Evolutionary conservation across 306 rosid species (phyloP), one percentile per base, ranked within the genome.

Genomic region (Cicer pinnatifidum): DNA sequence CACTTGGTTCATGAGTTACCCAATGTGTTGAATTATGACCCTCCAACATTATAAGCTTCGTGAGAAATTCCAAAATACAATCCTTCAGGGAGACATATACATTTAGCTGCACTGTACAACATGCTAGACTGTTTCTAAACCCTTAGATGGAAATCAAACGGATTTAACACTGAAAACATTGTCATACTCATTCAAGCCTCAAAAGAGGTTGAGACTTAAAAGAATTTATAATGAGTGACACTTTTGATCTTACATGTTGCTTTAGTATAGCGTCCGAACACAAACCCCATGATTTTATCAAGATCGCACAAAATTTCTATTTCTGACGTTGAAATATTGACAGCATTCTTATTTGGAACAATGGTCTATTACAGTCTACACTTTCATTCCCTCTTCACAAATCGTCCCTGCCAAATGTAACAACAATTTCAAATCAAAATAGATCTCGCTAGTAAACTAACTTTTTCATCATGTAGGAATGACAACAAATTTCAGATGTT

Each of bases 371-470:
- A 67, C 35, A 50, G 11, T 45, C 66, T 40, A 51, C 67, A 50
- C 61, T 69, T 75, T 88, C 91, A 87, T 76, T 80, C 80, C 77
- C 90, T 87, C 88, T 88, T 94, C 86, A 90, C 99, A 59, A 94
- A 94, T 52, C 99, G 91, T 65, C 99, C 99, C 97, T 94, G 86
- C 84, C 78, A 40, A 60, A 71, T 15, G 41, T 33, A 35, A 15
- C 56, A 33, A 59, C 9, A 65, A 9, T 19, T 38, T 33, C 6
- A 43, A 16, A 35, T 44, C 3, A 65, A 13, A 64, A 62, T 11
- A 9, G 7, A 12, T 23, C 15, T 67, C 68, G 35, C 35, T 5
- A 60, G 35, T 17, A 17, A 62, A 28, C 35, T 28, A 28, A 3
- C 35, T 28, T 28, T 28, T 28, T 28, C 35, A 28, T 28, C 35